Evolutionary conservation across 225 moss, liverwort and hornwort genomes (phyloP), one percentile per base, ranked within the genome.

Genomic region (Physcomitrium patens): DNA sequence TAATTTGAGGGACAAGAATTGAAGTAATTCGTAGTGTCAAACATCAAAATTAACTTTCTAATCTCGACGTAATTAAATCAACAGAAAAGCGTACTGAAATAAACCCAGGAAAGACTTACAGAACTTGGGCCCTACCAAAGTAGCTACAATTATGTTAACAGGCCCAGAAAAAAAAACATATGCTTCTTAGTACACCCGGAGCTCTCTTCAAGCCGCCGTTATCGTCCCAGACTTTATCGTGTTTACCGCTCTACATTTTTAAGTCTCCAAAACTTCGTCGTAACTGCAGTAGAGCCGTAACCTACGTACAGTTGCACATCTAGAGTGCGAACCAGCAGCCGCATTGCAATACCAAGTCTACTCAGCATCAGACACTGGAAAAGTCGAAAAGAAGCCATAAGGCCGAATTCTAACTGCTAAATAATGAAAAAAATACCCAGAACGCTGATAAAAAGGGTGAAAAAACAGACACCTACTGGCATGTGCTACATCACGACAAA

Each of bases 1-100:
- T 14, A 61, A 24, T 24, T 24, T 16, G 7, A 62, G 16, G 41
- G 6, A 37, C 5, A 37, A 37, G 31, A 37, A 37, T 37, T 37
- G 2, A 2, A 31, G 0, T 37, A 65, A 27, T 54, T n/a, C 3
- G 70, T 50, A 9, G 41, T n/a, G 8, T 51, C 45, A 24, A 10
- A 41, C 26, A 24, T 59, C 47, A 60, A 60, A 60, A 60, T 26
- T 53, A 79, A 46, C 14, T 61, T 62, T 56, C 75, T 37, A 69
- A 53, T n/a, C 26, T 41, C n/a, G 61, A 70, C 70, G 10, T 14
- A 65, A 70, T 11, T 46, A 14, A 18, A 60, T 52, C 65, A 16
- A 18, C 56, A 1, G 37, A 1, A 9, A 24, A 41, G 9, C 24
- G 28, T 58, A 68, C 37, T 14, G 15, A 31, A 31, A 20, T 3